Conservation (phyloP, 2,329 filamentous ascomycete species). For the Cladosporium halotolerans region DNA sequence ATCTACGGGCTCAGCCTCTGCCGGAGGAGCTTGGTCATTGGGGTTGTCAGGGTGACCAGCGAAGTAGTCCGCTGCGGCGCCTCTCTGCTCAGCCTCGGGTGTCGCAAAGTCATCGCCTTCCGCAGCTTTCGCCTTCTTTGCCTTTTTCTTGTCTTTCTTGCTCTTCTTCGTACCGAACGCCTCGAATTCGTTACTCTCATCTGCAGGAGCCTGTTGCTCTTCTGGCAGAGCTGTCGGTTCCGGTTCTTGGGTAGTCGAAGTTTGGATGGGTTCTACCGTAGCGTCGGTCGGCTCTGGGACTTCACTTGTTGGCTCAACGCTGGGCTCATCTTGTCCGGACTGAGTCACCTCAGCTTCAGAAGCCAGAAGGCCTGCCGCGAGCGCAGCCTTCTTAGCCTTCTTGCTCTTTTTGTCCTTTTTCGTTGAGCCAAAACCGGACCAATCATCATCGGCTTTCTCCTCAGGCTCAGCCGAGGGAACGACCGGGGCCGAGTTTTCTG, state of each 20-base stretch:
- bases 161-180: conserved; percentile 17
- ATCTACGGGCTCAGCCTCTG: neutral
- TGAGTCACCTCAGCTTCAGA: neutral
- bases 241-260: too few relatives aligned
- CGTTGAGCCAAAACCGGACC: conserved; percentile 9
- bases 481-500: neutral
- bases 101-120: neutral
- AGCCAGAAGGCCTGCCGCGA: neutral
- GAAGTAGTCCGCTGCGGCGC: neutral
- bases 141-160: conserved; percentile 35
- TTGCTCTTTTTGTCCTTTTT: conserved; percentile 28
- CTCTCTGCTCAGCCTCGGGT: neutral
- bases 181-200: conserved; percentile 12
- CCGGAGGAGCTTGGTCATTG: neutral
- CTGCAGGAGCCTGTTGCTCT: neutral
- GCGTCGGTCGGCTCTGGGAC: too few relatives aligned
- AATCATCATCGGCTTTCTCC: conserved; percentile 18
- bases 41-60: neutral
- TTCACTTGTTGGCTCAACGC: too few relatives aligned
- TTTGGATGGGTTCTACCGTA: too few relatives aligned
- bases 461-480: neutral
- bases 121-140: conserved; percentile 13
- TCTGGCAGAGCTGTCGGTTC: neutral
- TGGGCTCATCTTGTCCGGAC: too few relatives aligned
- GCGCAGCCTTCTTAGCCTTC: conserved; percentile 11